A percentile compares a stretch with the other conserved stretches of the same genome.
Evolutionary conservation across 768 basidiomycete species (phyloP).

Genomic region (Amanita polypyramis): DNA sequence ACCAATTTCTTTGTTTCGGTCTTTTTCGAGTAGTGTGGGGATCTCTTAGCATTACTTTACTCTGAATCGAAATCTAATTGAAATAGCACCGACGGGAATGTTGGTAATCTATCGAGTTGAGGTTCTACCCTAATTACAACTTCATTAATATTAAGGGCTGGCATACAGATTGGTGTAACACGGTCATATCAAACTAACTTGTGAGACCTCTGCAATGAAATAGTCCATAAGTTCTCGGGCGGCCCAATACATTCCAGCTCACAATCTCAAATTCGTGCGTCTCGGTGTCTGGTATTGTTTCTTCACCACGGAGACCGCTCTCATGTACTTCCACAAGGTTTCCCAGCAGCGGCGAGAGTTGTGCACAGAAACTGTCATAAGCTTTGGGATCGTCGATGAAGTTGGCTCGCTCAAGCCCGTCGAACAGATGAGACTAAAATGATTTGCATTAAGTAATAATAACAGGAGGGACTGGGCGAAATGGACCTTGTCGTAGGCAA

Average conservation of each 20-base stretch:
- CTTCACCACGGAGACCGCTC: constrained; percentile 8
- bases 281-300: not conserved
- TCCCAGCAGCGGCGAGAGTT: constrained; percentile 36
- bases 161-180: no score
- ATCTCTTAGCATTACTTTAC: no score
- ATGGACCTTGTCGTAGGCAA: constrained; percentile 36
- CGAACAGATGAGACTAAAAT: constrained; percentile 31
- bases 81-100: no score
- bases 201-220: not conserved
- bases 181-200: not conserved
- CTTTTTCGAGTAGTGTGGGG: no score
- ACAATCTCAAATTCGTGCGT: constrained; percentile 2
- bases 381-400: constrained; percentile 28
- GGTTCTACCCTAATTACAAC: no score
- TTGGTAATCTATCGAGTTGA: no score
- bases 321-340: constrained; percentile 33
- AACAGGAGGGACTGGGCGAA: not conserved
- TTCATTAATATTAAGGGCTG: no score
- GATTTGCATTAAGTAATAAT: not conserved
- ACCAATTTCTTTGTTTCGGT: no score
- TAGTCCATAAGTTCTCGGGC: not conserved
- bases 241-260: not conserved
- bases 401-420: constrained; percentile 33
- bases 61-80: no score
- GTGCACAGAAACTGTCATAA: constrained; percentile 25